phyloP scores from a whole-genome alignment of 2,329 filamentous ascomycete genomes.

The Aspergillus carbonarius region DNA sequence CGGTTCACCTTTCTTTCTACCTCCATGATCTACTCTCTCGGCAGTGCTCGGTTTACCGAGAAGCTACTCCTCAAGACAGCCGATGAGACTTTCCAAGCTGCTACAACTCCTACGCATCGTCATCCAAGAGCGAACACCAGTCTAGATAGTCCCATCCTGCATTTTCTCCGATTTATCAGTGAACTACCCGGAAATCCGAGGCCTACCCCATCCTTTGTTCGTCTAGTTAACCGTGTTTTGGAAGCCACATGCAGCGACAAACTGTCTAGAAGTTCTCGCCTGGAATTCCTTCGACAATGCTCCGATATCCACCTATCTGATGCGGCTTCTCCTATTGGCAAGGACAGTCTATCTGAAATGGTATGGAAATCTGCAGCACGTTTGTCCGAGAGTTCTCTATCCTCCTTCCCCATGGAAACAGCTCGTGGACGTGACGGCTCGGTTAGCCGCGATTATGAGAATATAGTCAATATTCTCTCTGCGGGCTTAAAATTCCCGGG shows the following conservation, averaged over 20 bases:
- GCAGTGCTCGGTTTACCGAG: slow-evolving; percentile 51
- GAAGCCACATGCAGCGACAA: slow-evolving; percentile 35
- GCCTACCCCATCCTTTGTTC: slow-evolving; percentile 27
- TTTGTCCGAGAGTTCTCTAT: slow-evolving; percentile 39
- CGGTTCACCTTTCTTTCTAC: slow-evolving; percentile 54
- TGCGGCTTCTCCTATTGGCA: slow-evolving; percentile 10
- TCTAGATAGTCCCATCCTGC: slow-evolving; percentile 38
- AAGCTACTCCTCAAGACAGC: slow-evolving; percentile 54
- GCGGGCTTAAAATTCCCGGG: slow-evolving; percentile 49
- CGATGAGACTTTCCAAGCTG: slow-evolving; percentile 54
- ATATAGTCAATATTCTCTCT: slow-evolving; percentile 66
- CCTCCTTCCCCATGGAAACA: slow-evolving; percentile 40
- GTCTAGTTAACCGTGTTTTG: slow-evolving; percentile 31
- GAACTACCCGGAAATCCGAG: slow-evolving; percentile 16
- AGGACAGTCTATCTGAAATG: slow-evolving; percentile 19
- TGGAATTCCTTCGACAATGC: slow-evolving; percentile 41
- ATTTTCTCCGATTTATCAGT: slow-evolving; percentile 39
- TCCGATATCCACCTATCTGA: slow-evolving; percentile 27
- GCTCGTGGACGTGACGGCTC: slow-evolving; percentile 50
- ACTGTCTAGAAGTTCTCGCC: slow-evolving; percentile 35
- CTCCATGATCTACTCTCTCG: slow-evolving; percentile 52
- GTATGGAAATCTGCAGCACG: slow-evolving; percentile 40
- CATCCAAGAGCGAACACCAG: slow-evolving; percentile 26
- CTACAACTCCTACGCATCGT: slow-evolving; percentile 38
- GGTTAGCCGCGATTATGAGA: slow-evolving; percentile 67